Base-by-base conservation (phyloP, 2,329 filamentous ascomycete genomes). In the Paraconiothyrium sp. region DNA sequence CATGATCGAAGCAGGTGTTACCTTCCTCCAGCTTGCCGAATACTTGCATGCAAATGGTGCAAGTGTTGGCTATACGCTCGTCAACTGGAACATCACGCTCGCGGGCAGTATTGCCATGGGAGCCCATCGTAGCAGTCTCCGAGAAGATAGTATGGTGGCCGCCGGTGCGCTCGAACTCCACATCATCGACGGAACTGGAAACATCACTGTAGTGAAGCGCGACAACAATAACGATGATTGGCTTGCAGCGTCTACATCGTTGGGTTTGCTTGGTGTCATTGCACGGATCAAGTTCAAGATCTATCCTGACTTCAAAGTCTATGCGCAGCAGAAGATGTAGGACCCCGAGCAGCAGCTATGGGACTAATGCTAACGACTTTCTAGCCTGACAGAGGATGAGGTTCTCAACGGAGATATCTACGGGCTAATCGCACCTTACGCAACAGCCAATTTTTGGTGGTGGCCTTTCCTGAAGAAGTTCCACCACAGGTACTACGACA, bases 41-140 rank as follows among this genome's bases (percentile, higher is more conserved):
- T 84, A 81, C 60, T 77, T 85, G 34, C 84, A 85, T 60, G 75
- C 76, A 32, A 75, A 79, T 27, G 79, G 77, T 16, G 83, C 83
- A 10, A 82, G 79, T 27, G 80, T 84, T 47, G 83, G 83, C 20
- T 84, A 84, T 56, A 83, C 83, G 0, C 73, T 85, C 4, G 83
- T 85, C 4, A 85, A 85, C 67, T 85, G 84, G 84, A 85, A 85
- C 63, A 85, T 85, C 57, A 84, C 81, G 5, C 76, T 85, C 39
- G 83, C 81, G 0, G 84, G 83, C 14, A 81, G 80, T 43, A 79
- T 85, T 4, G 84, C 84, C 4, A 85, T 85, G 84, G 84, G 84
- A 0, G 84, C 83, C 3, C 84, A 85, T 64, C 78, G 84, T 14
- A 82, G 80, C 0, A 82, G 82, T 16, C 75, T 85, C 16, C 73